Base-by-base conservation (phyloP, 306 rosid species). In the Gleditsia sinensis region DNA sequence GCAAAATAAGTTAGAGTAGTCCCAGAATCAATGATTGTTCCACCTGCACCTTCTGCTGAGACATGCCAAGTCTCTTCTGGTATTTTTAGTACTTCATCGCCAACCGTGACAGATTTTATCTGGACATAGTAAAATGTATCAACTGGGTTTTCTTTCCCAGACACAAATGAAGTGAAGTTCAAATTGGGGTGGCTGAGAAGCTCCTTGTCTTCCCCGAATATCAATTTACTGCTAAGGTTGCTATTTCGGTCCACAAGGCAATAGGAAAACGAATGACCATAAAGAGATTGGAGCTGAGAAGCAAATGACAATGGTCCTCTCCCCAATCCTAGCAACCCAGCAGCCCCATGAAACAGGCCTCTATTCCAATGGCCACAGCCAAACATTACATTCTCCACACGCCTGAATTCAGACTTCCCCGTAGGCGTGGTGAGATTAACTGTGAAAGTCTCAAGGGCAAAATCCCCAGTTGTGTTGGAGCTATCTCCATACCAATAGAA, bases 291-390 rank as follows among this genome's bases (percentile, higher is more conserved):
- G n/a, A 94, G 89, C 78, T 94, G 99, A 12, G 99, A 94, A 43
- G 96, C 88, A 83, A 94, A 94, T 10, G 99, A 94, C 20, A 94
- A 87, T 24, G 97, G 88, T 9, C 97, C 99, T 78, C 89, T 90
- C 6, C 99, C 99, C 11, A 94, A 83, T 37, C 99, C 99, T 30
- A 94, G 65, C 75, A 94, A 76, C 28, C 99, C 99, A 23, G 99
- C 90, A 75, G 99, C 99, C 11, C 99, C 99, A 73, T 87, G 96
- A 66, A 94, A 94, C 3, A 94, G 81, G 14, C 99, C 99, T 85
- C 99, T 83, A 80, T 94, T 94, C 99, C 99, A 94, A 82, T 94
- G 99, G 4, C 99, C 99, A 67, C 99, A 94, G 10, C 99, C 97
- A 57, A 94, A 94, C 99, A 94, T 92, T 57, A 94, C 87, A 82